A percentile compares a stretch with the other conserved stretches of the same genome.
These are phyloP conservation scores for Ocimum tenuiflorum DNA, from an alignment of 257 asterid genomes.

Conservation along the genomic window DNA sequence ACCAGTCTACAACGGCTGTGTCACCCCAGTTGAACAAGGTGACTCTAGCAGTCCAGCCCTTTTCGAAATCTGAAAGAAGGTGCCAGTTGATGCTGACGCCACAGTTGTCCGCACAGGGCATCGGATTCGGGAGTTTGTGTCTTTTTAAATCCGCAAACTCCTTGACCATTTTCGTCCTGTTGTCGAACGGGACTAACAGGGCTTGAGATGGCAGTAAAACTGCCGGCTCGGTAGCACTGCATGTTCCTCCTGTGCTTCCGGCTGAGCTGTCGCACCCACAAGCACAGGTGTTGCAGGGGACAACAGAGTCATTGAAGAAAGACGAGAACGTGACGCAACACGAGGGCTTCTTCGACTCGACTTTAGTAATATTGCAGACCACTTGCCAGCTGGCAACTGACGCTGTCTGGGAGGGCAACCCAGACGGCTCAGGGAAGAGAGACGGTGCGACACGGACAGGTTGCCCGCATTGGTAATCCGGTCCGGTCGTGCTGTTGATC, in stretches of 20 bases:
- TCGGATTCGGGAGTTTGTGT: conserved; percentile 34
- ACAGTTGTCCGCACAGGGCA: conserved; percentile 69
- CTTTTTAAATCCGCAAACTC: conserved; percentile 19
- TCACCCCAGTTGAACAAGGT: conserved; percentile 69
- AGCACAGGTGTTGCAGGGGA: conserved; percentile 74
- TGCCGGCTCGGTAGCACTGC: conserved; percentile 44
- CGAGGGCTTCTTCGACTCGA: conserved; percentile 24
- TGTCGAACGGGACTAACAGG: conserved; percentile 53
- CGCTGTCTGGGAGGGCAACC: conserved; percentile 36
- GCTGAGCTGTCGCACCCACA: conserved; percentile 42
- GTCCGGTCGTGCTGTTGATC: conserved; percentile 41
- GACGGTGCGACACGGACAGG: conserved; percentile 46
- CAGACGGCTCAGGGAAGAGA: conserved; percentile 43
- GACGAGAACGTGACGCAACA: conserved; percentile 75
- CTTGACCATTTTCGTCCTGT: conserved; percentile 34
- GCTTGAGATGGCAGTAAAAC: conserved; percentile 52
- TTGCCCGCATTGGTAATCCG: conserved; percentile 39
- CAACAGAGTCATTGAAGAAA: conserved; percentile 52
- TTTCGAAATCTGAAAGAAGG: conserved; percentile 36
- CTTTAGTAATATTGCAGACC: conserved; percentile 38
- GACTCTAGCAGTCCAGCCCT: conserved; percentile 63
- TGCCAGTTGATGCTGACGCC: conserved; percentile 76
- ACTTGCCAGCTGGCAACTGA: conserved; percentile 61
- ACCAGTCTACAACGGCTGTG: conserved; percentile 43
- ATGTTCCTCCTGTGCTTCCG: conserved; percentile 6